Conservation (phyloP, 2,329 filamentous ascomycete species). For the Orbilia ellipsospora region DNA sequence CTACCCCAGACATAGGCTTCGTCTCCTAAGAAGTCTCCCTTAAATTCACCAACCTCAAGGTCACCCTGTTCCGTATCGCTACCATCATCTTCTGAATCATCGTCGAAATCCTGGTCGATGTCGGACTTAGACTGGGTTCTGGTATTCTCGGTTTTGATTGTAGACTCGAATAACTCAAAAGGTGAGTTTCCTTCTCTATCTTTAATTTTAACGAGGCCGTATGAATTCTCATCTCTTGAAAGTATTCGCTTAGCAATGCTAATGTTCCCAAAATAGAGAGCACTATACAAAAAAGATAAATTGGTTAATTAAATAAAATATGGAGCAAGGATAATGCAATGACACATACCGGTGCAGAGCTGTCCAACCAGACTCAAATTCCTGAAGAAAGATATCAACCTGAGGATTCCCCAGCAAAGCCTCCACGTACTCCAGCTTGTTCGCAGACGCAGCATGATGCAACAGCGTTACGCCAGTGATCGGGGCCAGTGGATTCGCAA, state of each 20-base stretch:
- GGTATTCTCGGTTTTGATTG: slow-evolving; percentile 74
- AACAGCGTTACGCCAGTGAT: slow-evolving; percentile 71
- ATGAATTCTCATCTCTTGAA: slow-evolving; percentile 77
- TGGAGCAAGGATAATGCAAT: neutral
- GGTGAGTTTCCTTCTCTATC: slow-evolving; percentile 94
- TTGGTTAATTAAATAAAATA: slow-evolving; percentile 67
- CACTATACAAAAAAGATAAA: slow-evolving; percentile 27
- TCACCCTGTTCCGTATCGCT: slow-evolving; percentile 51
- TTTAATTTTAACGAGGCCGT: slow-evolving; percentile 71
- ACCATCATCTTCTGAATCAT: slow-evolving; percentile 60
- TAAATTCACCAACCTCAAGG: slow-evolving; percentile 60
- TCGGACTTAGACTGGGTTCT: slow-evolving; percentile 59
- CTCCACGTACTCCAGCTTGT: slow-evolving; percentile 78
- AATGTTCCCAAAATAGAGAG: slow-evolving; percentile 59
- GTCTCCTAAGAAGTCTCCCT: slow-evolving; percentile 70
- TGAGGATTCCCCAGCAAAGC: slow-evolving; percentile 83
- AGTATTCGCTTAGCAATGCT: slow-evolving; percentile 77
- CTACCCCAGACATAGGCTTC: slow-evolving; percentile 95
- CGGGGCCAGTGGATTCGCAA: slow-evolving; percentile 43
- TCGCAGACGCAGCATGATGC: slow-evolving; percentile 79
- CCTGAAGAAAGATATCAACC: slow-evolving; percentile 86
- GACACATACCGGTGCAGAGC: slow-evolving; percentile 75
- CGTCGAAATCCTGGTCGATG: slow-evolving; percentile 67
- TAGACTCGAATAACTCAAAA: slow-evolving; percentile 86
- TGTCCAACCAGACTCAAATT: slow-evolving; percentile 95